Evolutionary conservation across 2,329 filamentous ascomycete genomes (phyloP), one percentile per base, ranked within the genome.

Genomic region (Sphaerulina populicola): DNA sequence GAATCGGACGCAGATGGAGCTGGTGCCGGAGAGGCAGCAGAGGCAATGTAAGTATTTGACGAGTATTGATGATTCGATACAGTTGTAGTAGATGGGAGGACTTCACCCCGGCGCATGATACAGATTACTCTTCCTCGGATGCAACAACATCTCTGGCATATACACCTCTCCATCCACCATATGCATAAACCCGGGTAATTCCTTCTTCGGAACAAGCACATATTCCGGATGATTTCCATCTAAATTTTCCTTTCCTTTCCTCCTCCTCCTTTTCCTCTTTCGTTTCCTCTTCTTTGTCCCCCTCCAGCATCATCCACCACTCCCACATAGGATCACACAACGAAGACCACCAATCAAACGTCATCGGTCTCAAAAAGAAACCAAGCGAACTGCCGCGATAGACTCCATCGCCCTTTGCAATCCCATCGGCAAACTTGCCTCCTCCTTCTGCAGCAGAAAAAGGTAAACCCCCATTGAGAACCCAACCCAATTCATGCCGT

Each of bases 21-120:
- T 49, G 30, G 67, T 72, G 40, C 54, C 57, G 8, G 36, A 41
- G 2, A 67, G 62, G 5, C 71, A 75, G 55, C 59, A 60, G 58
- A 61, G 60, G 40, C 71, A 72, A 48, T 81, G 78, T 64, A 56
- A 62, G 15, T 81, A 77, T 64, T 66, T 78, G 53, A 62, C 61
- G 29, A 67, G 67, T 29, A 78, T 81, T 64, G 77, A 74, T 2
- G 52, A 68, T 33, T 66, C 63, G 14, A 63, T 79, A 55, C 68
- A 67, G 54, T 77, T 79, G 66, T 78, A 60, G 66, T 78, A 60
- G 41, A 9, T 6, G 10, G 10, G 10, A 6, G 6, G 23, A n/a
- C n/a, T n/a, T n/a, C 11, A 33, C 30, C 30, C 30, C 2, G 30
- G 30, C 30, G 30, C 30, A 33, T 33, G 30, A 37, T 56, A 51